Percentiles rank a stretch among this genome's conserved stretches.
phyloP scores from a whole-genome alignment of 768 basidiomycete genomes.

The Leccinum barrowsii region DNA sequence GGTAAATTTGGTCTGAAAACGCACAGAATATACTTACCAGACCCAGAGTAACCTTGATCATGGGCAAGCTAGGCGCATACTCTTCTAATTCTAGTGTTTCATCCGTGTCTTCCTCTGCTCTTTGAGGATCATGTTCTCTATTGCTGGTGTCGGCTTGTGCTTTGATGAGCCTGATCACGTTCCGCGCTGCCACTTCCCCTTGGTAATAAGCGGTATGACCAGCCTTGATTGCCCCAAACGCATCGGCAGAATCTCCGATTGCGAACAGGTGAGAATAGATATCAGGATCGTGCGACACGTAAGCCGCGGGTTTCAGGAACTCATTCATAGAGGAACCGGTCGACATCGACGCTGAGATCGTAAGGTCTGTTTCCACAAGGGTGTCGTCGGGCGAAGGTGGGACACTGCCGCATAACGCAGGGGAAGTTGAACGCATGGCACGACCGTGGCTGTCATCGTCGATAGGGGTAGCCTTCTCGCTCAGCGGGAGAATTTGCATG shows the following conservation, averaged over 20 bases:
- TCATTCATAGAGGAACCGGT: not conserved
- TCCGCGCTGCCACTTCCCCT: conserved; percentile 51
- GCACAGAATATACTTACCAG: conserved; percentile 35
- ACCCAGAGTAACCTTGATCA: conserved; percentile 63
- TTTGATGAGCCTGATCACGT: conserved; percentile 45
- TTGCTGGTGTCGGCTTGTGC: not conserved
- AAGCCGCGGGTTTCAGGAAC: not conserved
- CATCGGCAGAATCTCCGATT: conserved; percentile 61
- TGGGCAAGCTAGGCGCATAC: conserved; percentile 46
- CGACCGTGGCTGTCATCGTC: not conserved
- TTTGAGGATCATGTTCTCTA: not conserved
- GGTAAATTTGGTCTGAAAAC: not conserved
- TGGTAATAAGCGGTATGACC: conserved; percentile 56
- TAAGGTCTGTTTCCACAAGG: conserved; percentile 2
- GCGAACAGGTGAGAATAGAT: conserved; percentile 55
- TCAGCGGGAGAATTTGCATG: conserved; percentile 42
- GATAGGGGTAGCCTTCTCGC: not conserved
- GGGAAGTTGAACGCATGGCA: conserved; percentile 1
- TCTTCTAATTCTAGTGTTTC: conserved; percentile 31
- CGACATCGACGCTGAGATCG: not conserved
- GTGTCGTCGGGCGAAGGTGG: conserved; percentile 11
- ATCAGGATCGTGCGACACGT: conserved; percentile 20
- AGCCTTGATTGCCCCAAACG: conserved; percentile 60
- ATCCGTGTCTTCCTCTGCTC: not conserved
- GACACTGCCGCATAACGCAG: conserved; percentile 2